Base-by-base conservation (phyloP, 2,329 filamentous ascomycete species). In the Pyricularia sp. region DNA sequence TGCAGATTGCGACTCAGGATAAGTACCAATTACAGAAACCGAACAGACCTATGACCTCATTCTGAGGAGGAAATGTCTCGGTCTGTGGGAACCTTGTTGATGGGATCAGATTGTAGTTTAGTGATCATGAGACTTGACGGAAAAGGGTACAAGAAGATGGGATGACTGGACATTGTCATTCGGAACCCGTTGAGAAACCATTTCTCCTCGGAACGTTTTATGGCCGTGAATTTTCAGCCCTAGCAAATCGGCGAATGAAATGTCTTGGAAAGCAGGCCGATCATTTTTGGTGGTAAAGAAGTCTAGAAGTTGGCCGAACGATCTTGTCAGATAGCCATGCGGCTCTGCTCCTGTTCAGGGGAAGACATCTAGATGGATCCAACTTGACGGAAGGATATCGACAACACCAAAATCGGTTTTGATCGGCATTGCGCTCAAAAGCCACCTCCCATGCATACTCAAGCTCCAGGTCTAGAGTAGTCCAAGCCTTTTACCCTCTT, bases 401-500 rank as follows among this genome's bases (percentile, higher is more conserved):
- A 35, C 12, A 35, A 35, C 8, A 33, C 31, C 33, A 53, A 22
- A n/a, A 55, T 55, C 19, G 49, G 1, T n/a, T n/a, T 35, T 12
- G 5, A 35, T 35, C 13, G 33, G 33, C 13, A 4, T 35, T 16
- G 3, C 13, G 33, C 33, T 35, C 33, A 35, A 35, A 35, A 35
- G 6, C 33, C 49, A n/a, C 22, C 6, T 24, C 2, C n/a, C 19
- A 7, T 7, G 5, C 6, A 22, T 8, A 4, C 5, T 64, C 30
- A 64, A 26, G 12, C 24, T 4, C 62, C 87, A 0, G 87, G 88
- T 24, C 89, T 79, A 28, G 77, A 76, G 71, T 91, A 92, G 69
- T 90, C 85, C 65, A 92, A 74, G 13, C 79, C 76, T 63, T 82
- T 77, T 6, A 91, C 88, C 40, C 89, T 79, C 68, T 81, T 82